Percentiles rank a stretch among this genome's conserved stretches.
These are phyloP conservation scores for Albizia julibrissin DNA, from an alignment of 306 rosid species.

Conservation along the genomic window DNA sequence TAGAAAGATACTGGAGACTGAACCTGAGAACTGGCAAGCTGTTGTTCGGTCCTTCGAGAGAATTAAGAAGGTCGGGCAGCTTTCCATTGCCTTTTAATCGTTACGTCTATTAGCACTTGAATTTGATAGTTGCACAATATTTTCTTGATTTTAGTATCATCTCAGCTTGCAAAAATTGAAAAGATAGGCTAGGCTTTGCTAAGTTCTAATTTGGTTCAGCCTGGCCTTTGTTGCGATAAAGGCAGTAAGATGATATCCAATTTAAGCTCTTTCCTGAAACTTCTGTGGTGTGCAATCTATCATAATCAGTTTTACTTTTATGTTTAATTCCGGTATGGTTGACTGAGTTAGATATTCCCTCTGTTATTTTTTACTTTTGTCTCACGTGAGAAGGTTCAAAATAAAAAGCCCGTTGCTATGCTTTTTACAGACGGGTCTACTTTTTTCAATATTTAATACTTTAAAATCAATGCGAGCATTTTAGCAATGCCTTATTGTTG, in stretches of 20 bases:
- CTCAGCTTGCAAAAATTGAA: neutral
- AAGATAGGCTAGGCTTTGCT: neutral
- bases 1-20: slow-evolving; percentile 68
- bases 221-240: neutral
- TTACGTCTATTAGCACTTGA: neutral
- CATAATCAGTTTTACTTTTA: neutral
- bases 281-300: neutral
- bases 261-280: neutral
- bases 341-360: neutral
- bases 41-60: slow-evolving; percentile 71
- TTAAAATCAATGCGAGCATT: neutral
- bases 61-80: slow-evolving; percentile 68
- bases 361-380: neutral
- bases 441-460: neutral
- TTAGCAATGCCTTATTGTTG: neutral
- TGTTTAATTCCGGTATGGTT: neutral
- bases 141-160: neutral
- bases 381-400: neutral
- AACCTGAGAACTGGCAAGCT: slow-evolving; percentile 94
- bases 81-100: neutral
- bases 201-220: neutral
- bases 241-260: neutral
- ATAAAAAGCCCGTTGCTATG: neutral
- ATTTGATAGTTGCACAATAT: neutral
- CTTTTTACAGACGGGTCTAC: neutral